Percentiles rank a stretch among this genome's conserved stretches.
Conservation (phyloP, 352 stramenopile genomes). For the Stramenopiles sp. region DNA sequence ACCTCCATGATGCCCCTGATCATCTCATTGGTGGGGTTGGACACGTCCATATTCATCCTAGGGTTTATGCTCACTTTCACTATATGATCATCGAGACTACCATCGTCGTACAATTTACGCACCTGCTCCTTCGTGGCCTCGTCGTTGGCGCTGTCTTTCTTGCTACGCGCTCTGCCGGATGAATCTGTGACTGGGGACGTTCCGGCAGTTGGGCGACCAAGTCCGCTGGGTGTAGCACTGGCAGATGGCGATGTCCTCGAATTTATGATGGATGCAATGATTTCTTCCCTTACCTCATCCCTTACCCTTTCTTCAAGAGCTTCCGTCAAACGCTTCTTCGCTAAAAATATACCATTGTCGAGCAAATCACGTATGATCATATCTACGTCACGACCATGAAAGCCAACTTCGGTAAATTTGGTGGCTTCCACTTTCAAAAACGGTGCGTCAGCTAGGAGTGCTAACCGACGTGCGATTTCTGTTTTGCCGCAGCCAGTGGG, state of each 20-base stretch:
- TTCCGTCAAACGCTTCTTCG: constrained; percentile 54
- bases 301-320: not conserved
- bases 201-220: not conserved
- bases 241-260: no score
- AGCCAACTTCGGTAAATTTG: constrained; percentile 99
- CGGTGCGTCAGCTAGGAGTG: constrained; percentile 83
- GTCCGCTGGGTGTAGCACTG: not conserved
- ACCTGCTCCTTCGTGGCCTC: not conserved
- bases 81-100: not conserved
- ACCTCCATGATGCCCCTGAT: not conserved
- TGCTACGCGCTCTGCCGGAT: not conserved
- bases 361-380: constrained; percentile 97
- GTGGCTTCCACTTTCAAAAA: constrained; percentile 95
- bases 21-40: not conserved
- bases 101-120: not conserved
- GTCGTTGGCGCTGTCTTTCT: not conserved
- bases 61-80: not conserved
- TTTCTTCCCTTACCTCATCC: not conserved
- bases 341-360: constrained; percentile 85
- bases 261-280: not conserved
- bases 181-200: not conserved
- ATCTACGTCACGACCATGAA: constrained; percentile 96
- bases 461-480: constrained; percentile 88
- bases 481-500: constrained; percentile 94
- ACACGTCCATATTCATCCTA: not conserved